These are phyloP conservation scores for Dioscorea zingiberensis DNA, from an alignment of 106 monocot genomes.

Conservation along the genomic window DNA sequence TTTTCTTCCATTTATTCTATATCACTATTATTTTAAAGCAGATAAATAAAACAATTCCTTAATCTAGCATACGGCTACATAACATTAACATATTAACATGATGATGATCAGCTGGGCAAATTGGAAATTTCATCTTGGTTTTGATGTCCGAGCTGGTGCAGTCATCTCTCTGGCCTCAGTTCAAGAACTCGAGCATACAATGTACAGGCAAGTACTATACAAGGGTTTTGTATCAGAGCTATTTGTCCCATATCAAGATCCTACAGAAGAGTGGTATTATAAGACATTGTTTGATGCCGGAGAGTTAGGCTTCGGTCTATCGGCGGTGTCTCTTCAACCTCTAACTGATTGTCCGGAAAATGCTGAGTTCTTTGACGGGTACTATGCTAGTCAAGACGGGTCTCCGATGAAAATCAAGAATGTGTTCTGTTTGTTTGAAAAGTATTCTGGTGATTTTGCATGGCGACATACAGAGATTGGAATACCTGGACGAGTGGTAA, in stretches of 20 bases:
- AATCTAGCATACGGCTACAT: no score
- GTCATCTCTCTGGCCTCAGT: conserved; percentile 63
- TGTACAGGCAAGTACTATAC: conserved; percentile 41
- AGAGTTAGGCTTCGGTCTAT: conserved; percentile 63
- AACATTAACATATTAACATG: no score
- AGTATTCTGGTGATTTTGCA: conserved; percentile 45
- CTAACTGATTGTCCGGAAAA: conserved; percentile 48
- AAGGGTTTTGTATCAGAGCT: conserved; percentile 59
- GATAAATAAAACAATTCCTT: no score
- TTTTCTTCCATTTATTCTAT: no score
- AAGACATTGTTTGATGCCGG: conserved; percentile 61
- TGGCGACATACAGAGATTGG: conserved; percentile 63
- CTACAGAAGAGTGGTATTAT: conserved; percentile 74
- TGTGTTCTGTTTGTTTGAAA: conserved; percentile 61
- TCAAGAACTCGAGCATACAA: conserved; percentile 5
- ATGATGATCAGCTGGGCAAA: conserved; percentile 57
- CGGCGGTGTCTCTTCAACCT: conserved; percentile 29
- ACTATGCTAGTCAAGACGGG: conserved; percentile 36
- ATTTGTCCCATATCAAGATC: conserved; percentile 85
- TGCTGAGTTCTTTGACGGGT: conserved; percentile 53
- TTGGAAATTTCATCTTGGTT: conserved; percentile 65
- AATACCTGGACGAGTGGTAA: conserved; percentile 40
- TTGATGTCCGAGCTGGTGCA: conserved; percentile 49
- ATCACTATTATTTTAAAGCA: no score
- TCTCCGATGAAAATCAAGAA: conserved; percentile 22